Evolutionary conservation across 1,284 basidiomycete species (phyloP).

Genomic region (Puccinia novopanici): DNA sequence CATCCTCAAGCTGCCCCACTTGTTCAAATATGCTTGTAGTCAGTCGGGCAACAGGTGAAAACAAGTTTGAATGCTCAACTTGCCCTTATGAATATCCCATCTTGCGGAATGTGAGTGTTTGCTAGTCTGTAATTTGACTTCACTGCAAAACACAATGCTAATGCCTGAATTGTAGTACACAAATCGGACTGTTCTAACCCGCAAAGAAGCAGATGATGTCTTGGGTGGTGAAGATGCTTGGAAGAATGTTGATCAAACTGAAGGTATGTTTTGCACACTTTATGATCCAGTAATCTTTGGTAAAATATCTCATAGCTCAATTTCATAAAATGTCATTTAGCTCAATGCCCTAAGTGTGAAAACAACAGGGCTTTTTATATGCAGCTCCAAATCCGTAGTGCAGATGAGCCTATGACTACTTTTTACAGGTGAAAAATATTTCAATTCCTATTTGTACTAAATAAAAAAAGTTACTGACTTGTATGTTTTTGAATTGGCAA

Average conservation of each 20-base stretch:
- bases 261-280: constrained; percentile 63
- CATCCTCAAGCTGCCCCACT: constrained; percentile 70
- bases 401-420: constrained; percentile 95
- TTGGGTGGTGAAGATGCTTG: constrained; percentile 89
- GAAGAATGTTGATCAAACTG: constrained; percentile 89
- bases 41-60: constrained; percentile 63
- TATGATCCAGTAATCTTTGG: not conserved
- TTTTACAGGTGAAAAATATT: constrained; percentile 67
- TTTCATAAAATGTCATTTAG: constrained; percentile 64
- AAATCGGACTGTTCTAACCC: constrained; percentile 73
- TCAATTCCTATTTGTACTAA: not conserved
- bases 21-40: constrained; percentile 90
- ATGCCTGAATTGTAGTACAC: constrained; percentile 71
- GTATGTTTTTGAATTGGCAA: no score
- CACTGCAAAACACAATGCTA: constrained; percentile 5
- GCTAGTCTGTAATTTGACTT: no score
- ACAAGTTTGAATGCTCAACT: constrained; percentile 90
- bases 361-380: constrained; percentile 86
- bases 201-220: constrained; percentile 89
- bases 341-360: constrained; percentile 87
- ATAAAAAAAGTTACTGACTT: not conserved
- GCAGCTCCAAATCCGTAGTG: constrained; percentile 92
- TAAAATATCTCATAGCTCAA: not conserved
- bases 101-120: constrained; percentile 69
- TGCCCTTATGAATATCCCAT: constrained; percentile 96